Evolutionary conservation across 2,329 filamentous ascomycete genomes (phyloP).

Genomic region (Sclerotinia sclerotiorum): DNA sequence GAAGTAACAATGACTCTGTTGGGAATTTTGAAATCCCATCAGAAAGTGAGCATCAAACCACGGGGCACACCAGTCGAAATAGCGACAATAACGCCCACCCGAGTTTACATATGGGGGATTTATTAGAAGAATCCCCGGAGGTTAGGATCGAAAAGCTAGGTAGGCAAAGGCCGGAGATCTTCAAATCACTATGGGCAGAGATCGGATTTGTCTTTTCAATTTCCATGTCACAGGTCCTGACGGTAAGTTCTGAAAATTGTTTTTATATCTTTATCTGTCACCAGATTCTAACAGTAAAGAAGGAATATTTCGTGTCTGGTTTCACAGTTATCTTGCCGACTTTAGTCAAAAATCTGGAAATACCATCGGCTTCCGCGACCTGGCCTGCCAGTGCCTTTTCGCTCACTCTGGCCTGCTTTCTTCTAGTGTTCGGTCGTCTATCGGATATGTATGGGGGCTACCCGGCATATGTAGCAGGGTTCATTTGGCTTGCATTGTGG

Average conservation of each 20-base stretch:
- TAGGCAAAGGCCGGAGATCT: conserved; percentile 55
- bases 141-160: conserved; percentile 54
- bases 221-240: conserved; percentile 57
- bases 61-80: background rate
- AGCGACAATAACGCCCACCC: background rate
- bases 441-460: conserved; percentile 65
- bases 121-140: conserved; percentile 37
- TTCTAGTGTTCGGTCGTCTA: conserved; percentile 63
- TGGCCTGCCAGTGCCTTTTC: conserved; percentile 66
- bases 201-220: conserved; percentile 60
- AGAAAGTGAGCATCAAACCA: conserved; percentile 10
- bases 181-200: conserved; percentile 53
- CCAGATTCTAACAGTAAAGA: conserved; percentile 5
- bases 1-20: background rate
- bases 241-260: conserved; percentile 42
- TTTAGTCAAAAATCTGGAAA: conserved; percentile 59
- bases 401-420: conserved; percentile 52
- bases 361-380: conserved; percentile 59
- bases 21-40: background rate
- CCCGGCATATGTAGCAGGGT: conserved; percentile 57
- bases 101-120: background rate
- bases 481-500: conserved; percentile 67
- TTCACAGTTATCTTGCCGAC: conserved; percentile 73
- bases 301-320: conserved; percentile 70
- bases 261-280: background rate